phyloP scores from a whole-genome alignment of 805 yeast genomes.

The Brettanomyces sp. region DNA sequence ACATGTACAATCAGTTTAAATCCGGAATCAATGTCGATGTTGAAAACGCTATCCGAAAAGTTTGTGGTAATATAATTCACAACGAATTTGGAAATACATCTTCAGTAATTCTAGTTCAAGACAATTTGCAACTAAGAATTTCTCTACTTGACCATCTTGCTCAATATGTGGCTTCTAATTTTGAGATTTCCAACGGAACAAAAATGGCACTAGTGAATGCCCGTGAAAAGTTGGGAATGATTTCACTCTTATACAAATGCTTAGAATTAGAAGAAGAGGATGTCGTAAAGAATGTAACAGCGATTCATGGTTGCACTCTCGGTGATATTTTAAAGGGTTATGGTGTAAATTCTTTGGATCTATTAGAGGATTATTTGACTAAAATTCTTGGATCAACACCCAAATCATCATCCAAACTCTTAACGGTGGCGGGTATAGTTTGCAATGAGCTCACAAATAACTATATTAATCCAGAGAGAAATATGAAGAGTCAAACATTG shows the following conservation, averaged over 20 bases:
- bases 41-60: constrained; percentile 39
- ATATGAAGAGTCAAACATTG: constrained; percentile 3
- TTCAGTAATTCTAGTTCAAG: constrained; percentile 26
- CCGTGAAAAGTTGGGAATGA: constrained; percentile 12
- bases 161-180: constrained; percentile 14
- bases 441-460: constrained; percentile 4
- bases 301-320: no score
- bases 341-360: no score
- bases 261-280: not conserved
- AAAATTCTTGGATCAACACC: no score
- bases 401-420: not conserved
- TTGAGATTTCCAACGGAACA: constrained; percentile 6
- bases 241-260: no score
- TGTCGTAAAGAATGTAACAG: not conserved
- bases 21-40: constrained; percentile 29
- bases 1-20: constrained; percentile 30
- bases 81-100: constrained; percentile 50
- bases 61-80: constrained; percentile 46
- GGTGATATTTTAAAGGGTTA: no score
- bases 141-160: constrained; percentile 14
- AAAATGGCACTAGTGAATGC: constrained; percentile 9
- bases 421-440: constrained; percentile 4
- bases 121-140: constrained; percentile 41
- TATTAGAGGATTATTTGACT: no score
- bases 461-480: constrained; percentile 5